A percentile compares a stretch with the other conserved stretches of the same genome.
Evolutionary conservation across 2,329 filamentous ascomycete genomes (phyloP).

Genomic region (Pezicula neosporulosa): DNA sequence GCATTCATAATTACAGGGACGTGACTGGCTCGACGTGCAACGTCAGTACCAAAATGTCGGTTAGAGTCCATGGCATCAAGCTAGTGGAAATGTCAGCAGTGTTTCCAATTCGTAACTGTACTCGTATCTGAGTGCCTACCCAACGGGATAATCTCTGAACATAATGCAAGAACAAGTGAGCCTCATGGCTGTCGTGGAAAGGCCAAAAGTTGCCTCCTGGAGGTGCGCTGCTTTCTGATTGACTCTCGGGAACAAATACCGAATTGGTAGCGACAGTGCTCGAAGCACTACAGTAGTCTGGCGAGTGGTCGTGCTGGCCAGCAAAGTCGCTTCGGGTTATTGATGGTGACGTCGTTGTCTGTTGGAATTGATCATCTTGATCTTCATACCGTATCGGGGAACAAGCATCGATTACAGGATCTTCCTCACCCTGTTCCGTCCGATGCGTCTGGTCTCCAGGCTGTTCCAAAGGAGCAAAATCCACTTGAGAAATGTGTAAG

Average conservation of each 20-base stretch:
- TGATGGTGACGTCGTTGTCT: not conserved
- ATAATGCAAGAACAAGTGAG: not conserved
- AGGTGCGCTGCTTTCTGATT: not conserved
- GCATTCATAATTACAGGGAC: not conserved
- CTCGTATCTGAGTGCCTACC: not conserved
- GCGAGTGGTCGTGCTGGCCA: not conserved
- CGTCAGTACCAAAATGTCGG: conserved; percentile 26
- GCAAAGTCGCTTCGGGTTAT: not conserved
- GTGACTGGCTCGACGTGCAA: not conserved
- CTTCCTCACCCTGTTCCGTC: not conserved
- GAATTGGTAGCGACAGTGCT: not conserved
- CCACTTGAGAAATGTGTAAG: not conserved
- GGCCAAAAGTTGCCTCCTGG: not conserved
- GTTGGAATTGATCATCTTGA: not conserved
- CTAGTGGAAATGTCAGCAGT: conserved; percentile 12
- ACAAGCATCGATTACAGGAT: not conserved
- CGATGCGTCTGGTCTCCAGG: not conserved
- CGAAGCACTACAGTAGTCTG: not conserved
- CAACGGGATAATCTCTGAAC: not conserved
- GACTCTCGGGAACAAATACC: not conserved
- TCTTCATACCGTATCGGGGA: not conserved
- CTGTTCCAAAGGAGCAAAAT: not conserved
- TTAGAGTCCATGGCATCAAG: conserved; percentile 39
- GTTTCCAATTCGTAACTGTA: not conserved
- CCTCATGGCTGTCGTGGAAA: not conserved